Base-by-base conservation (phyloP, 2,329 filamentous ascomycete genomes). In the Didymella segeticola region DNA sequence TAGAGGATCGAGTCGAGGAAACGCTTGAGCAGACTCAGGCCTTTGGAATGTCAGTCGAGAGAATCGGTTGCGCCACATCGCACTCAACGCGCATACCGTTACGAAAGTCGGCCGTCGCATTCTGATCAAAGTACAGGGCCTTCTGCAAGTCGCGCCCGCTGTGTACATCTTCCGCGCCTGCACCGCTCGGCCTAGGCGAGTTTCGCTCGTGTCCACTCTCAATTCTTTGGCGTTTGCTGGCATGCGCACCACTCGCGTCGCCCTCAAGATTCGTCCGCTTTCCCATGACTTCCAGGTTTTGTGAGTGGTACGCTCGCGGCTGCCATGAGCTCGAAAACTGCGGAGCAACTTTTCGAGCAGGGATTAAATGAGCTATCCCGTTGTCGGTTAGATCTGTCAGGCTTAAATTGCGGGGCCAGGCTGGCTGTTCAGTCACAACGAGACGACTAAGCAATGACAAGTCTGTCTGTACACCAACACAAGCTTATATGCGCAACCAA, bases 1-100 rank as follows among this genome's bases (percentile, higher is more conserved):
- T 91, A 83, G 31, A 83, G 78, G 66, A 81, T 81, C 27, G 71
- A 75, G 43, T 93, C 89, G 57, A 93, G 85, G 37, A 93, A 85
- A 7, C 79, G 75, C 69, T 91, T 91, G 77, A 91, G 85, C 0
- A 86, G 86, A 64, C 86, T 84, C 10, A 91, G 81, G 17, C 85
- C 86, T 89, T 42, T 2, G 30, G 0, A 11, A 14, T 5, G 33
- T 71, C 17, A 71, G 60, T 39, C 45, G 14, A 6, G 12, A 19
- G 36, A 5, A 46, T 14, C 11, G 5, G 1, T n/a, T n/a, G n/a
- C n/a, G n/a, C 7, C 7, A 7, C 4, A 11, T 23, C 1, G 14
- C 6, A 2, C 15, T 5, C 15, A 20, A 26, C 17, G 30, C 11
- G 37, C 55, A 20, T 63, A 75, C 72, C 72, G 39, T 47, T 68